Percentiles rank a stretch among this genome's conserved stretches.
phyloP scores from a whole-genome alignment of 768 basidiomycete species.

The Auriculariales sp. region DNA sequence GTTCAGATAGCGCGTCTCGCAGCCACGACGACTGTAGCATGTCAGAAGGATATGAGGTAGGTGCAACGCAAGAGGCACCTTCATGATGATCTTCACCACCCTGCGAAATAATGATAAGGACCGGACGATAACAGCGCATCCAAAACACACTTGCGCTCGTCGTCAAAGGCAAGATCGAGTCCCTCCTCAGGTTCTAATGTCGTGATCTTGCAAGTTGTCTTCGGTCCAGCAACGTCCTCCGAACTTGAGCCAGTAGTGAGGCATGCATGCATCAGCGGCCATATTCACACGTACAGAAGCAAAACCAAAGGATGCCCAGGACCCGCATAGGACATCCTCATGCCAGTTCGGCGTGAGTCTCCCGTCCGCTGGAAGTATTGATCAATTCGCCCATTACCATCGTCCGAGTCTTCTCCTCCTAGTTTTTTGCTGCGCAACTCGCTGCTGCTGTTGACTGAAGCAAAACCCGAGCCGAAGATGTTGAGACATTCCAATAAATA shows the following conservation, averaged over 20 bases:
- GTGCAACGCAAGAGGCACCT: constrained; percentile 31
- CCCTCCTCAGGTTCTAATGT: constrained; percentile 76
- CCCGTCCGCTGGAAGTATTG: constrained; percentile 35
- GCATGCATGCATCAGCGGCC: neutral
- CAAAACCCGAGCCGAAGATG: constrained; percentile 72
- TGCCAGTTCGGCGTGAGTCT: constrained; percentile 57
- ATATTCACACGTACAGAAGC: constrained; percentile 45
- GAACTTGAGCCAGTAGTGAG: constrained; percentile 27
- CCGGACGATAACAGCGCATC: neutral
- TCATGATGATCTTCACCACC: constrained; percentile 71
- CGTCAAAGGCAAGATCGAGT: constrained; percentile 67
- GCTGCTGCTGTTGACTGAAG: constrained; percentile 25
- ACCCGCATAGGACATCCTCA: constrained; percentile 75
- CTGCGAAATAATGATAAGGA: constrained; percentile 20
- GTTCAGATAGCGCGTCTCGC: constrained; percentile 78
- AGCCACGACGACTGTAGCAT: constrained; percentile 68
- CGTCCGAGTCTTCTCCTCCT: constrained; percentile 22
- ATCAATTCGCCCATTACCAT: constrained; percentile 30
- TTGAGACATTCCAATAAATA: constrained; percentile 83
- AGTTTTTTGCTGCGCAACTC: constrained; percentile 31
- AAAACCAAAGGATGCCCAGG: constrained; percentile 65
- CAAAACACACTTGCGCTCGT: constrained; percentile 37
- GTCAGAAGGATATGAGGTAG: neutral
- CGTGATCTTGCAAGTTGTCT: constrained; percentile 74
- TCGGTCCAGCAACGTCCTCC: constrained; percentile 68